Conservation (phyloP, 1,284 basidiomycete genomes). For the Clitocybe nebularis region DNA sequence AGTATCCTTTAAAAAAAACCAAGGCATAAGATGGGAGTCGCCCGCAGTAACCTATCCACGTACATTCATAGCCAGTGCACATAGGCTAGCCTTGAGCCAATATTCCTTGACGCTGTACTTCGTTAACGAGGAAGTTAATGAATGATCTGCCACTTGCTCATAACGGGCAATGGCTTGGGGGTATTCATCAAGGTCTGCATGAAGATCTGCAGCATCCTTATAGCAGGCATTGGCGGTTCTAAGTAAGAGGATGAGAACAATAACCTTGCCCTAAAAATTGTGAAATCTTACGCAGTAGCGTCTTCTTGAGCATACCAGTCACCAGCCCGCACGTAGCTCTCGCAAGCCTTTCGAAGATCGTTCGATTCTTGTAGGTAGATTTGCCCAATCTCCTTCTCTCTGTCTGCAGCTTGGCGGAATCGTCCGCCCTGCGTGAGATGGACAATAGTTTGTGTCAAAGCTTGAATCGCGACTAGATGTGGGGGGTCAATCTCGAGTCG, state of each 20-base stretch:
- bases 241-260: no score
- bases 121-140: constrained; percentile 82
- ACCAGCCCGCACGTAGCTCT: constrained; percentile 90
- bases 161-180: constrained; percentile 85
- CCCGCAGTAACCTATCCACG: constrained; percentile 7
- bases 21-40: constrained; percentile 7
- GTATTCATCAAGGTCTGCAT: constrained; percentile 87
- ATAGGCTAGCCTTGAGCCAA: constrained; percentile 86
- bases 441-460: constrained; percentile 83
- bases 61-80: constrained; percentile 87
- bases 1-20: constrained; percentile 62
- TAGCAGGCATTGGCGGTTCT: constrained; percentile 95
- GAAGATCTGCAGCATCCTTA: constrained; percentile 94
- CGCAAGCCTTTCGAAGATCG: constrained; percentile 79
- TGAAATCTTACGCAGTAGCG: constrained; percentile 81
- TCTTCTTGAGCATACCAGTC: constrained; percentile 98
- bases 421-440: constrained; percentile 84
- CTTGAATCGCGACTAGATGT: constrained; percentile 74
- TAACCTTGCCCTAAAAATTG: constrained; percentile 1
- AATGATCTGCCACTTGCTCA: constrained; percentile 87
- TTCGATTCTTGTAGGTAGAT: constrained; percentile 81
- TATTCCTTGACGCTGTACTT: constrained; percentile 99
- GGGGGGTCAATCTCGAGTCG: constrained; percentile 5
- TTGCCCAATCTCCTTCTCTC: constrained; percentile 95
- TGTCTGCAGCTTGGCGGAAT: constrained; percentile 96